Evolutionary conservation across 106 monocot species (phyloP).

Genomic region (Allium sativum): DNA sequence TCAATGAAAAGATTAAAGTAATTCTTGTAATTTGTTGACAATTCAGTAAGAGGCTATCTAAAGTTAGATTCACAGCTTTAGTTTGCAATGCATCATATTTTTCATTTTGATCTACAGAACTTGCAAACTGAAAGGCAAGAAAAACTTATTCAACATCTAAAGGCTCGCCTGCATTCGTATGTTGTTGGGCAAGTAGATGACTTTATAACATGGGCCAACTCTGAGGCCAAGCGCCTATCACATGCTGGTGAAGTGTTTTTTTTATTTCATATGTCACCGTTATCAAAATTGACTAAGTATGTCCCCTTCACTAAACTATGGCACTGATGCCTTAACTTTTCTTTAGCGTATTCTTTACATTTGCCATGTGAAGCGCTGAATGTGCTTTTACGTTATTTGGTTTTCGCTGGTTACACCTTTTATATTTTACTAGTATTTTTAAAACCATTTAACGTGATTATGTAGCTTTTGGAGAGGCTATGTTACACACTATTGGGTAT

Average conservation of each 20-base stretch:
- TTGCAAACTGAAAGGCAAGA: conserved; percentile 57
- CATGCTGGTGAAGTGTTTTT: conserved; percentile 38
- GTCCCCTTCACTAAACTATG: no score
- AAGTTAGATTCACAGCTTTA: neutral
- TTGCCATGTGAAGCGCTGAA: no score
- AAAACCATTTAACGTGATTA: neutral
- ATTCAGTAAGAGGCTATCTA: neutral
- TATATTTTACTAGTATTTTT: neutral
- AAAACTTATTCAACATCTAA: conserved; percentile 61
- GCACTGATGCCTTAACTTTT: no score
- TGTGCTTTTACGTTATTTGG: no score
- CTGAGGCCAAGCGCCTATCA: conserved; percentile 71
- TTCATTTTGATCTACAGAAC: conserved; percentile 33
- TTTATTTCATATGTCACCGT: neutral
- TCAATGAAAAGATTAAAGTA: conserved; percentile 82
- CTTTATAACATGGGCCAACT: conserved; percentile 65
- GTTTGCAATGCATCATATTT: neutral
- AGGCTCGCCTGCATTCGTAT: conserved; percentile 55
- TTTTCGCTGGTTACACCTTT: no score
- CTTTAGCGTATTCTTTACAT: no score
- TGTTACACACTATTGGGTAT: conserved; percentile 97
- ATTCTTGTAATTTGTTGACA: neutral
- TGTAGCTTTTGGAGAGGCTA: conserved; percentile 97
- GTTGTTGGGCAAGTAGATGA: conserved; percentile 55
- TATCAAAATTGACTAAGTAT: no score